Evolutionary conservation across 768 basidiomycete species (phyloP).

Genomic region (Suillus luteus): DNA sequence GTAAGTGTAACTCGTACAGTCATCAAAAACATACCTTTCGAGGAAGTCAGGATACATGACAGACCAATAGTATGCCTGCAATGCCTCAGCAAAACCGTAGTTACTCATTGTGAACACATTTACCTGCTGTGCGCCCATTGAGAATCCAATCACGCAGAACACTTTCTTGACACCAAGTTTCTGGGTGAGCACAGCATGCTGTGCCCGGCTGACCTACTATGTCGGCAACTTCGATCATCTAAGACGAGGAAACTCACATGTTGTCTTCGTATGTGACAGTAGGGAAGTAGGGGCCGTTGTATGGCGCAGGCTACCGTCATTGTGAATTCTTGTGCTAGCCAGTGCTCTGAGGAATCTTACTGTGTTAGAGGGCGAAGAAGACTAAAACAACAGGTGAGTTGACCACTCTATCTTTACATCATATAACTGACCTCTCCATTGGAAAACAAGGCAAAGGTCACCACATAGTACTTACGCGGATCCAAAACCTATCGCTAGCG

Average conservation of each 20-base stretch:
- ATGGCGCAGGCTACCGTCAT: slow-evolving; percentile 46
- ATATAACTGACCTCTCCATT: slow-evolving; percentile 52
- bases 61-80: slow-evolving; percentile 57
- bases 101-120: not conserved
- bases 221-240: not conserved
- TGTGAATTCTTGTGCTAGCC: slow-evolving; percentile 5
- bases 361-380: slow-evolving; percentile 64
- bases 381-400: slow-evolving; percentile 35
- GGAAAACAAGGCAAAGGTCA: slow-evolving; percentile 59
- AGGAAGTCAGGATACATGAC: slow-evolving; percentile 57
- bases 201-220: slow-evolving; percentile 45
- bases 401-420: not conserved
- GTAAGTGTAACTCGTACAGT: not conserved
- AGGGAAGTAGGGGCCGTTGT: slow-evolving; percentile 63
- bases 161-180: slow-evolving; percentile 46
- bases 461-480: slow-evolving; percentile 52
- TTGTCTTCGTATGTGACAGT: slow-evolving; percentile 58
- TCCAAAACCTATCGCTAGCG: slow-evolving; percentile 42
- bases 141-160: slow-evolving; percentile 53
- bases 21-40: slow-evolving; percentile 38
- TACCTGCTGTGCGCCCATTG: slow-evolving; percentile 60
- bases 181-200: slow-evolving; percentile 53
- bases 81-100: not conserved
- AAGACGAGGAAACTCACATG: slow-evolving; percentile 39
- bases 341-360: slow-evolving; percentile 13